phyloP scores from a whole-genome alignment of 805 yeast species.

The Ogataea allantospora region DNA sequence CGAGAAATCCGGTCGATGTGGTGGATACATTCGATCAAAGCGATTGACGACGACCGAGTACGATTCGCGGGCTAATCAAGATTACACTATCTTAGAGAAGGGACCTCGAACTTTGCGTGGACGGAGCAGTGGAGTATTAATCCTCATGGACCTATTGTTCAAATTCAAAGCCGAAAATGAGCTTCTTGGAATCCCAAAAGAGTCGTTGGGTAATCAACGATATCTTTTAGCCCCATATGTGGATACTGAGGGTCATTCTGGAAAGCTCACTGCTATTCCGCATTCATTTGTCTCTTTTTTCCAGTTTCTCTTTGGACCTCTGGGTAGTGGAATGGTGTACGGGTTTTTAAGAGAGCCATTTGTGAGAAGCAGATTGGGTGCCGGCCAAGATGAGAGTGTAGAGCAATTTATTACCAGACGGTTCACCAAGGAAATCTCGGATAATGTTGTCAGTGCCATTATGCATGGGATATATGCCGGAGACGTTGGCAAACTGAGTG shows the following conservation, averaged over 20 bases:
- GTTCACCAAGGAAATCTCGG: conserved; percentile 55
- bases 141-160: conserved; percentile 59
- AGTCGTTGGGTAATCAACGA: conserved; percentile 67
- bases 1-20: conserved; percentile 55
- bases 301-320: conserved; percentile 28
- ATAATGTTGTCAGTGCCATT: conserved; percentile 73
- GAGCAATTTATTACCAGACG: conserved; percentile 65
- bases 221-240: conserved; percentile 47
- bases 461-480: conserved; percentile 91
- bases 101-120: conserved; percentile 94
- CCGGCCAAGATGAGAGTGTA: conserved; percentile 64
- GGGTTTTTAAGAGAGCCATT: conserved; percentile 56
- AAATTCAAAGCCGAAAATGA: conserved; percentile 47
- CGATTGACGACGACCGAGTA: conserved; percentile 31
- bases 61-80: conserved; percentile 24
- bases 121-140: conserved; percentile 69
- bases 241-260: conserved; percentile 26
- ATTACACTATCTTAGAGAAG: conserved; percentile 55
- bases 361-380: conserved; percentile 25
- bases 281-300: conserved; percentile 33
- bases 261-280: conserved; percentile 56
- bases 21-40: conserved; percentile 77
- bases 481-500: conserved; percentile 67
- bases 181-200: conserved; percentile 56
- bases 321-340: conserved; percentile 34